Conservation (phyloP, 768 basidiomycete genomes). For the Neoboletus brunneissimus region DNA sequence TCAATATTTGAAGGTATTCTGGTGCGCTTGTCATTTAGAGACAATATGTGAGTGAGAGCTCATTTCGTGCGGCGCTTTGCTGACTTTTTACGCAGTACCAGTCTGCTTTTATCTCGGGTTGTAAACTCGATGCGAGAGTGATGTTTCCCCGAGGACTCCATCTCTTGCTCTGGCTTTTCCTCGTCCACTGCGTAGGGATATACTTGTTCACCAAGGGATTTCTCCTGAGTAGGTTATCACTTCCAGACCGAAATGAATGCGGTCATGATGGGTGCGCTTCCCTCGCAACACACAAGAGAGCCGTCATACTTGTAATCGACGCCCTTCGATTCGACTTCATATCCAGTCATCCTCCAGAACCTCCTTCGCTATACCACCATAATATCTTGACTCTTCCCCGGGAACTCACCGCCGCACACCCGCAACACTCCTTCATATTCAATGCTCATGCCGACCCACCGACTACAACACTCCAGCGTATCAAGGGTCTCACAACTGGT, state of each 20-base stretch:
- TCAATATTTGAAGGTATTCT: not conserved
- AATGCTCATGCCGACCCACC: conserved; percentile 93
- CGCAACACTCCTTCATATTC: conserved; percentile 78
- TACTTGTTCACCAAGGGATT: conserved; percentile 93
- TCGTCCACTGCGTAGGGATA: conserved; percentile 73
- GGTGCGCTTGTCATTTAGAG: not conserved
- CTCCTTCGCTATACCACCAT: conserved; percentile 70
- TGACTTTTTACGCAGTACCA: not conserved
- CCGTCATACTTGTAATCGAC: conserved; percentile 86
- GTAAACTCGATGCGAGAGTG: conserved; percentile 8
- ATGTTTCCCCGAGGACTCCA: conserved; percentile 19
- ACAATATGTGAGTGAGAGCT: not conserved
- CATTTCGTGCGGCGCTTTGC: not conserved
- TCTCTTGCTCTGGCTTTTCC: conserved; percentile 55
- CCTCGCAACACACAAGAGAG: conserved; percentile 68
- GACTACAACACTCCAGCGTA: conserved; percentile 89
- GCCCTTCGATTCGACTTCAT: conserved; percentile 93
- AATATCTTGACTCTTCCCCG: conserved; percentile 77
- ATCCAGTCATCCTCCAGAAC: conserved; percentile 56
- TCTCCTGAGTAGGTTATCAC: conserved; percentile 65
- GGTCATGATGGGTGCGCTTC: conserved; percentile 42
- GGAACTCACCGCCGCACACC: conserved; percentile 60
- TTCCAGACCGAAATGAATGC: conserved; percentile 43
- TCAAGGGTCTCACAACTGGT: conserved; percentile 94
- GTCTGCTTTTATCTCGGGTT: not conserved